phyloP scores from a whole-genome alignment of 805 yeast genomes.

The Cyberlindnera galapagoensis region DNA sequence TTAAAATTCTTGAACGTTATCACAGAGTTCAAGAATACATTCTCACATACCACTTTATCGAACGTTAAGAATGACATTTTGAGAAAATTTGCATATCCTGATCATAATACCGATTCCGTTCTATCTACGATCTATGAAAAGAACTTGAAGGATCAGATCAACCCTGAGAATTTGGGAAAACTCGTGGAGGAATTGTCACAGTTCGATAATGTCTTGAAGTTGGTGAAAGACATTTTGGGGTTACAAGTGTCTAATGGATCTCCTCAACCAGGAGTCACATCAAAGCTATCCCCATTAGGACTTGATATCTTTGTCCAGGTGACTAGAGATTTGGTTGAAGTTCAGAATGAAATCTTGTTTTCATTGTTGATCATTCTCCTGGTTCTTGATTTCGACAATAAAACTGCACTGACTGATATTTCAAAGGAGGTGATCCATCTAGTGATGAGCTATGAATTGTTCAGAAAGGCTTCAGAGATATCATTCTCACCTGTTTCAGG shows the following conservation, averaged over 20 bases:
- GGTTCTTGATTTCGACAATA: conserved; percentile 32
- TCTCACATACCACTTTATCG: conserved; percentile 31
- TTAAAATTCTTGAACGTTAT: conserved; percentile 28
- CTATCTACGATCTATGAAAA: conserved; percentile 33
- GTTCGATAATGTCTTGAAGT: conserved; percentile 29
- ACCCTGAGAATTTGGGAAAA: conserved; percentile 29
- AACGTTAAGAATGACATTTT: conserved; percentile 30
- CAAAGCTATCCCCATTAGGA: conserved; percentile 18
- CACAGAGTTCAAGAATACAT: conserved; percentile 33
- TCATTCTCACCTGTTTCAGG: conserved; percentile 8
- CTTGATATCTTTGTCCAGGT: conserved; percentile 22
- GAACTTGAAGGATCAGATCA: conserved; percentile 35
- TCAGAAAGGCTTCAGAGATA: conserved; percentile 11
- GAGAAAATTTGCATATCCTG: conserved; percentile 29
- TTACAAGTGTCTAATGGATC: conserved; percentile 15
- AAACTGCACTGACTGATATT: conserved; percentile 12
- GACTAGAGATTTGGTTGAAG: conserved; percentile 23
- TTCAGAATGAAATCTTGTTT: conserved; percentile 26
- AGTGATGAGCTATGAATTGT: conserved; percentile 16
- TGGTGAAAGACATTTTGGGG: conserved; percentile 32
- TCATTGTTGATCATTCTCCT: conserved; percentile 29
- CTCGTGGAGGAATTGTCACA: conserved; percentile 35
- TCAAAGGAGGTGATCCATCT: conserved; percentile 15
- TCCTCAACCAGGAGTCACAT: conserved; percentile 6
- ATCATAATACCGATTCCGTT: conserved; percentile 19